Evolutionary conservation across 2,329 filamentous ascomycete species (phyloP), one percentile per base, ranked within the genome.

Genomic region (Pyricularia sp.): DNA sequence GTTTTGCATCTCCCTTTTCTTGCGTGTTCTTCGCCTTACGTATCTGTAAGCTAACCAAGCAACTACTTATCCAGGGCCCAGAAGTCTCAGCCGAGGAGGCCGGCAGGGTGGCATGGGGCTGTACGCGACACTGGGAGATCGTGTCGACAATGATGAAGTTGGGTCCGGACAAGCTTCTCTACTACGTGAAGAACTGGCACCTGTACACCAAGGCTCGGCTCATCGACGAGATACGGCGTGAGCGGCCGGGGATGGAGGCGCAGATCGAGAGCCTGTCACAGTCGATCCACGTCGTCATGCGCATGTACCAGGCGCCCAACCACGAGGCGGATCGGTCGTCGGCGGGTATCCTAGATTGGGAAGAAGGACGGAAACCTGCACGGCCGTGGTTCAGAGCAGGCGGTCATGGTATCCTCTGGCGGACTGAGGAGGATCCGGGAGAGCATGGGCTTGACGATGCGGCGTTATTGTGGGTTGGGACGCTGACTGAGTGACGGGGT

Each of bases 101-200:
- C 0, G 70, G 71, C 3, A 70, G 72, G 7, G 71, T 77, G 10
- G 76, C 74, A n/a, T 77, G 76, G 76, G 76, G 76, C 4, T 71
- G 72, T 4, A 30, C 50, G 12, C 55, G 68, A 17, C 73, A 74
- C 25, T 77, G 79, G 68, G 71, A 72, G 4, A 69, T 72, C 55
- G 75, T 80, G 26, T 73, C 73, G 20, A 81, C 80, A 0, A 76
- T 80, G 70, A 73, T 83, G 72, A 87, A 86, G 75, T 78, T 87
- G 9, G 77, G 79, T 4, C 85, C 85, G 0, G 75, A 79, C 12
- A 78, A 84, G 68, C 78, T 87, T n/a, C 79, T 84, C 71, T 77
- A 82, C 70, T 79, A 85, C 69, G 79, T 86, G 63, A 78, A 81
- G 31, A 79, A 81, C 68, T 79, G 80, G 23, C 81, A 82, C 73